Percentiles rank a stretch among this genome's conserved stretches.
These are phyloP conservation scores for Ceratobasidium papillatum DNA, from an alignment of 1,284 basidiomycete genomes.

Conservation along the genomic window DNA sequence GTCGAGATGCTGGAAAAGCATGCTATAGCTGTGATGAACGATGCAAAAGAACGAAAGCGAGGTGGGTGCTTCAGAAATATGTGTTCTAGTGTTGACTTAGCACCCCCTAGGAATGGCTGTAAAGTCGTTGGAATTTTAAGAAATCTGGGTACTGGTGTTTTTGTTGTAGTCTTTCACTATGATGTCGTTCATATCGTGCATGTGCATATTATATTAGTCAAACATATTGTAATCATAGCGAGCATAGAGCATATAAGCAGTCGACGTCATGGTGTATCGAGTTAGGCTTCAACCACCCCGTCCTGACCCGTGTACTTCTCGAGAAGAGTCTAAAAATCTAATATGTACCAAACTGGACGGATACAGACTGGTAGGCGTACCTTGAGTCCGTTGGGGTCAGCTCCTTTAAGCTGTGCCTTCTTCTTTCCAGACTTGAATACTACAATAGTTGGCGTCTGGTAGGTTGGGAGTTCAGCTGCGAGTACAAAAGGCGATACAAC, in stretches of 20 bases:
- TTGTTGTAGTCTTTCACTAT: background rate
- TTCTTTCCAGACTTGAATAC: constrained; percentile 74
- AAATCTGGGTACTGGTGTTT: background rate
- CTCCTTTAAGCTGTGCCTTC: constrained; percentile 70
- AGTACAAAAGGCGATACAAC: constrained; percentile 80
- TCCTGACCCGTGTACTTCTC: constrained; percentile 22
- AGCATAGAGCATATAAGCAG: constrained; percentile 24
- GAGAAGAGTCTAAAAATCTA: constrained; percentile 10
- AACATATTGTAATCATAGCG: constrained; percentile 26
- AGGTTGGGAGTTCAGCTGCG: constrained; percentile 98
- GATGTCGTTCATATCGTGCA: background rate
- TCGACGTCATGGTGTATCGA: background rate
- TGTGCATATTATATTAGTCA: constrained; percentile 26
- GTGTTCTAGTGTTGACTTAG: background rate
- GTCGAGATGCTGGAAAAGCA: constrained; percentile 91
- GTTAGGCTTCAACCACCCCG: background rate
- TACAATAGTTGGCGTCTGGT: constrained; percentile 78
- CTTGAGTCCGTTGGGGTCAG: constrained; percentile 55
- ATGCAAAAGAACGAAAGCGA: constrained; percentile 49
- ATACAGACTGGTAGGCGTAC: constrained; percentile 53
- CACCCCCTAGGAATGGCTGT: background rate
- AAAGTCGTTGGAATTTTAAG: constrained; percentile 27
- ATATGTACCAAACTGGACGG: background rate
- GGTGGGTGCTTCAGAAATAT: constrained; percentile 25
- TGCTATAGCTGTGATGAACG: constrained; percentile 56